Evolutionary conservation across 495 filamentous ascomycete genomes (phyloP).

Genomic region (Penicillium silybi): DNA sequence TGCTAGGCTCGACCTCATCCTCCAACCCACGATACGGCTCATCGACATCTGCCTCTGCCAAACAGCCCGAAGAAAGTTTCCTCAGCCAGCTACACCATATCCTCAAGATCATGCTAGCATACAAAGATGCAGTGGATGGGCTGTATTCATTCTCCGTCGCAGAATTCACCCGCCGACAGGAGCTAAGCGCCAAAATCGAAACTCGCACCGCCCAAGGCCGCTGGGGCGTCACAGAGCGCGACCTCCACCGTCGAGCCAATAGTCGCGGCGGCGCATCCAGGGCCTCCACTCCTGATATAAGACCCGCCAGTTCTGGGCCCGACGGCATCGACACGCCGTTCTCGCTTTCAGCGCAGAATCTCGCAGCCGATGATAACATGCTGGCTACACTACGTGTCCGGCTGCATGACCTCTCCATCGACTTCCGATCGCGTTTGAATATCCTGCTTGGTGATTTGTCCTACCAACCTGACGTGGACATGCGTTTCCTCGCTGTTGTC

Average conservation of each 20-base stretch:
- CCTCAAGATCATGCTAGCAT: constrained; percentile 88
- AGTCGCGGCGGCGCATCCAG: constrained; percentile 25
- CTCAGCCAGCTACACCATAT: constrained; percentile 88
- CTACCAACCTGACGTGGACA: constrained; percentile 90
- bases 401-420: constrained; percentile 62
- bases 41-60: constrained; percentile 40
- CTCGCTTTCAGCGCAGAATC: constrained; percentile 26
- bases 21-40: constrained; percentile 26
- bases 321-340: constrained; percentile 32
- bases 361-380: constrained; percentile 57
- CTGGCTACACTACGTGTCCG: constrained; percentile 72
- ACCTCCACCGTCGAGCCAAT: constrained; percentile 31
- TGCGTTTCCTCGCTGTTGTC: constrained; percentile 90
- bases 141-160: constrained; percentile 90
- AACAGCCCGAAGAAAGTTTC: constrained; percentile 73
- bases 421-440: constrained; percentile 73
- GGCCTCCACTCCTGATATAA: constrained; percentile 29
- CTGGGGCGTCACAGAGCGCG: constrained; percentile 61
- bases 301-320: constrained; percentile 20
- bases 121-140: constrained; percentile 90
- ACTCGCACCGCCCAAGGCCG: constrained; percentile 55
- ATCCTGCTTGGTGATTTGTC: constrained; percentile 82
- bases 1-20: constrained; percentile 66
- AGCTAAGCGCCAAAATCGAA: constrained; percentile 69
- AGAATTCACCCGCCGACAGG: constrained; percentile 89